Base-by-base conservation (phyloP, 495 filamentous ascomycete species). In the Penicillium egyptiacum region DNA sequence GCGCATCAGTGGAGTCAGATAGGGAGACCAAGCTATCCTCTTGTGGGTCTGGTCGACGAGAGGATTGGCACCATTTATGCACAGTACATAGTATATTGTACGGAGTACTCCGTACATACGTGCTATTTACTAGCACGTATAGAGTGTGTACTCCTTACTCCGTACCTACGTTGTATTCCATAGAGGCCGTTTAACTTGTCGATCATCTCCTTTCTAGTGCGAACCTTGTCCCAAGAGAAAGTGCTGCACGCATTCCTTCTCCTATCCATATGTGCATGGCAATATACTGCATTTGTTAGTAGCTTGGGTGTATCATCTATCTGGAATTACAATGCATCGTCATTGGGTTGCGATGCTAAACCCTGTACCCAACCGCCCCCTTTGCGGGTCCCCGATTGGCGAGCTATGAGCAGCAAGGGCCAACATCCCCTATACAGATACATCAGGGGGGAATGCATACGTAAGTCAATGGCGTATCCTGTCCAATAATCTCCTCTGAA, bases 171-270 rank as follows among this genome's bases (percentile, higher is more conserved):
- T 37, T n/a, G 33, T 50, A 50, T 17, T 50, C 30, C 45, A 26
- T 53, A 54, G 41, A 57, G 43, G 55, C 57, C 63, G 60, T 63
- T 66, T 60, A 35, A 45, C 44, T 16, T 56, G 63, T 60, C 60
- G 65, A 68, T 66, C 66, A 64, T 66, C 56, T 33, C 57, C 35
- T 51, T 20, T 48, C 49, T 64, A 63, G 60, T 54, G 60, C 50
- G 50, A 64, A 66, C 63, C 31, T 61, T 61, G 51, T 59, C 51
- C 44, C 20, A n/a, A 44, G 20, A n/a, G 35, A 47, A 22, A 49
- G 55, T 46, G 39, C 22, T 46, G 43, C 14, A 53, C 39, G 39
- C 58, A 66, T 63, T 68, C 60, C 48, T 59, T 54, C 56, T 59
- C 56, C 56, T 22, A 30, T 58, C 62, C 56, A 62, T 23, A 57